A percentile compares a stretch with the other conserved stretches of the same genome.
These are phyloP conservation scores for Elaeagnus macrophylla DNA, from an alignment of 306 rosid species.

Conservation along the genomic window DNA sequence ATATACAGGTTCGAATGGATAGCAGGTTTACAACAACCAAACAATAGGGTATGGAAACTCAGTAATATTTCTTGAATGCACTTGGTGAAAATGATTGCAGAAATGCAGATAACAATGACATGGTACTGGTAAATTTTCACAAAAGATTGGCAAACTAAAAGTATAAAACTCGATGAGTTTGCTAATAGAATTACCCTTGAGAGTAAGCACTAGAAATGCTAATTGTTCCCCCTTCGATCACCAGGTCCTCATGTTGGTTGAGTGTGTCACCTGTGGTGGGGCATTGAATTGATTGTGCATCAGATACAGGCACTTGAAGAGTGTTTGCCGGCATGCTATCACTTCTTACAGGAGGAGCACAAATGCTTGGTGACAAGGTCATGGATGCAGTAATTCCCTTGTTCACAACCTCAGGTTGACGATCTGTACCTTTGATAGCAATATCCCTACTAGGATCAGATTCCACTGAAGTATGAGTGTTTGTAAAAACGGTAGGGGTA, in stretches of 20 bases:
- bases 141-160: background rate
- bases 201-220: slow-evolving; percentile 87
- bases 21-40: background rate
- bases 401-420: slow-evolving; percentile 52
- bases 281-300: slow-evolving; percentile 57
- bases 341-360: slow-evolving; percentile 41
- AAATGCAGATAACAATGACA: too few relatives aligned
- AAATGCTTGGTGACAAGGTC: slow-evolving; percentile 40
- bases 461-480: slow-evolving; percentile 45
- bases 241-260: slow-evolving; percentile 54
- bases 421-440: slow-evolving; percentile 38
- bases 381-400: slow-evolving; percentile 49
- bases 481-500: slow-evolving; percentile 47
- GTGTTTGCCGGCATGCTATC: slow-evolving; percentile 65
- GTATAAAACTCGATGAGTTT: background rate
- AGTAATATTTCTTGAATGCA: too few relatives aligned
- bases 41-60: too few relatives aligned
- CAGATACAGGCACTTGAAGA: slow-evolving; percentile 55
- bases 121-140: too few relatives aligned
- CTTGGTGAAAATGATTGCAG: too few relatives aligned
- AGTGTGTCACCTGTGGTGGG: slow-evolving; percentile 39
- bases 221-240: slow-evolving; percentile 87
- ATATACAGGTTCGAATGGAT: background rate
- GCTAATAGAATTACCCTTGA: slow-evolving; percentile 62
- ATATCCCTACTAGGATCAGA: slow-evolving; percentile 51